These are phyloP conservation scores for Fraxinus americana DNA, from an alignment of 257 asterid genomes.

Conservation along the genomic window DNA sequence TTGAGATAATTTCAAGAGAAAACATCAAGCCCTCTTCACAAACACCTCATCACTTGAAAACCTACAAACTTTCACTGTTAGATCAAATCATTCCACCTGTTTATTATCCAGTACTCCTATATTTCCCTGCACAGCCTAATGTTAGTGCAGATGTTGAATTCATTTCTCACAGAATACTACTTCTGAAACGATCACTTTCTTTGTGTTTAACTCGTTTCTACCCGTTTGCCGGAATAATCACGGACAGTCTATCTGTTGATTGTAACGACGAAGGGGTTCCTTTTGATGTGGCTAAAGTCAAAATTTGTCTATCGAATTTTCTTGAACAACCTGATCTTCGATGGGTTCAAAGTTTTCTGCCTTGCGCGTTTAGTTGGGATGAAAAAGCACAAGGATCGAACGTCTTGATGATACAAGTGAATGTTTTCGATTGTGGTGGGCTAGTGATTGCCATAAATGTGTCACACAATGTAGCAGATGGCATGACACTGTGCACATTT, in stretches of 20 bases:
- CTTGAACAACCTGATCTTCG: conserved; percentile 35
- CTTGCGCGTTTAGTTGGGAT: conserved; percentile 34
- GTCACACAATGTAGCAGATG: conserved; percentile 45
- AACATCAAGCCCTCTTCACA: conserved; percentile 51
- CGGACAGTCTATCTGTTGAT: conserved; percentile 35
- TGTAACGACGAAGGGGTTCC: conserved; percentile 48
- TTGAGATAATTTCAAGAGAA: conserved; percentile 28
- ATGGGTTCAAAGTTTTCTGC: conserved; percentile 38
- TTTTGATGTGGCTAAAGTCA: conserved; percentile 31
- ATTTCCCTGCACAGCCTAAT: conserved; percentile 29
- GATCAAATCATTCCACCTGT: conserved; percentile 53
- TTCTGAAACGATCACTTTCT: conserved; percentile 45
- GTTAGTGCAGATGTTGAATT: background rate
- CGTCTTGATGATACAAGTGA: conserved; percentile 41
- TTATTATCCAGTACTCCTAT: conserved; percentile 40
- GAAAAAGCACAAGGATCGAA: conserved; percentile 44
- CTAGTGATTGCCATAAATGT: conserved; percentile 38
- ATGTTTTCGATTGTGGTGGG: conserved; percentile 43
- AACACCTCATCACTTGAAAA: conserved; percentile 36
- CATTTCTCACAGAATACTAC: conserved; percentile 21
- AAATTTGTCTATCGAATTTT: conserved; percentile 25
- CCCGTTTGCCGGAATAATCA: conserved; percentile 52
- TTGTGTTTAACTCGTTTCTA: conserved; percentile 36
- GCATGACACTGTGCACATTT: conserved; percentile 32
- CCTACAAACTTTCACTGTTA: conserved; percentile 42